Evolutionary conservation across 257 asterid genomes (phyloP), one percentile per base, ranked within the genome.

Genomic region (Salvia hispanica): DNA sequence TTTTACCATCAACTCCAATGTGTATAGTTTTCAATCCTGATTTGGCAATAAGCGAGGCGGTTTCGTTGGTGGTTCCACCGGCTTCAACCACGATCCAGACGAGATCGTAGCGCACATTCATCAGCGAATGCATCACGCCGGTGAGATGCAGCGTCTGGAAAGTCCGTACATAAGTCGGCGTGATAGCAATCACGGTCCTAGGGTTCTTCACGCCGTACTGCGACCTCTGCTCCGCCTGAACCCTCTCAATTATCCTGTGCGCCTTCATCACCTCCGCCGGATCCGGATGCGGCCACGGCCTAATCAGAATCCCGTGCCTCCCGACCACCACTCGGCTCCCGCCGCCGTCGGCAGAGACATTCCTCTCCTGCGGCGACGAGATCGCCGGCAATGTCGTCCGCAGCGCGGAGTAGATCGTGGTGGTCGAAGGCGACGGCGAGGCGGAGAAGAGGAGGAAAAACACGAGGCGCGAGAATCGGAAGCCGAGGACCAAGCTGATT

Each of bases 251-350:
- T 72, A 94, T 86, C 79, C 81, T 52, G 79, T 94, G 96, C 25
- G 99, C 99, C 75, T 71, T 86, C 90, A 84, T 87, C 73, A 91
- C 96, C 90, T 94, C 98, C 63, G 54, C 82, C 64, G 96, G 88
- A 82, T 91, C 90, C 74, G 99, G 99, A 80, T 94, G 98, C 62
- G 99, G 99, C 99, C 99, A 94, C n/a, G 97, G 95, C 65, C 96
- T 60, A 45, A 88, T 88, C 81, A 85, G 77, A 46, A 94, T 94
- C 77, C 96, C 97, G 62, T 94, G 99, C 81, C 99, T 72, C 48
- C 99, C 99, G 3, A 91, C 99, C 73, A 94, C 96, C 70, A 94
- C 99, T 60, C 87, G 58, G 43, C 95, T 86, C 39, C 84, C 77
- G 9, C 66, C 74, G 54, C 69, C 66, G 34, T 18, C 72, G 55